Evolutionary conservation across 768 basidiomycete genomes (phyloP).

Genomic region (Paxillus involutus): DNA sequence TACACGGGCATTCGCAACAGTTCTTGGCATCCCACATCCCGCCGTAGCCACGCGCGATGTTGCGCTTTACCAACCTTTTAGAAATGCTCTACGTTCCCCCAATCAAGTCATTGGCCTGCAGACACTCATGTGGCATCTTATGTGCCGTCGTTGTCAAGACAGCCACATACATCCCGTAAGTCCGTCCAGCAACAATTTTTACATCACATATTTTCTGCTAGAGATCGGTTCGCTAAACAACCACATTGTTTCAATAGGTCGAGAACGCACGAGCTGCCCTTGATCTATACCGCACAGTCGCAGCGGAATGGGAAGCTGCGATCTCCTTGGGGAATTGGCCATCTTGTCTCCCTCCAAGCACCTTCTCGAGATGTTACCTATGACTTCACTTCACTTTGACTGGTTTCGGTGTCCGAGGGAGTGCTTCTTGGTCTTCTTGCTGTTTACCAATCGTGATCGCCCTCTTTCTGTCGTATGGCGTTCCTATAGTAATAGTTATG

Average conservation of each 20-base stretch:
- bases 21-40: constrained; percentile 78
- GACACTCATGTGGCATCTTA: constrained; percentile 80
- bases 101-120: constrained; percentile 72
- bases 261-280: constrained; percentile 71
- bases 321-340: constrained; percentile 70
- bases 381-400: constrained; percentile 26
- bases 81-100: constrained; percentile 64
- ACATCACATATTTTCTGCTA: neutral
- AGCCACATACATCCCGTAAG: constrained; percentile 67
- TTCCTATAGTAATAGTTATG: constrained; percentile 5
- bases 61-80: constrained; percentile 77
- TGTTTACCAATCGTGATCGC: neutral
- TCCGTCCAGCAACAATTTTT: neutral
- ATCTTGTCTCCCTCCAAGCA: constrained; percentile 70
- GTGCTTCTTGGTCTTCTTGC: constrained; percentile 15
- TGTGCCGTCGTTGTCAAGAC: constrained; percentile 77
- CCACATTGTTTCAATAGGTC: constrained; percentile 41
- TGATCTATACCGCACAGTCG: constrained; percentile 55
- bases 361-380: constrained; percentile 78
- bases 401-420: neutral
- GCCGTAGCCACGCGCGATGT: constrained; percentile 80
- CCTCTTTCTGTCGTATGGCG: constrained; percentile 1
- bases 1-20: constrained; percentile 35
- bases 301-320: constrained; percentile 64
- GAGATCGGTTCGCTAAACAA: constrained; percentile 9